Evolutionary conservation across 2,329 filamentous ascomycete genomes (phyloP).

Genomic region (Colletotrichum sp.): DNA sequence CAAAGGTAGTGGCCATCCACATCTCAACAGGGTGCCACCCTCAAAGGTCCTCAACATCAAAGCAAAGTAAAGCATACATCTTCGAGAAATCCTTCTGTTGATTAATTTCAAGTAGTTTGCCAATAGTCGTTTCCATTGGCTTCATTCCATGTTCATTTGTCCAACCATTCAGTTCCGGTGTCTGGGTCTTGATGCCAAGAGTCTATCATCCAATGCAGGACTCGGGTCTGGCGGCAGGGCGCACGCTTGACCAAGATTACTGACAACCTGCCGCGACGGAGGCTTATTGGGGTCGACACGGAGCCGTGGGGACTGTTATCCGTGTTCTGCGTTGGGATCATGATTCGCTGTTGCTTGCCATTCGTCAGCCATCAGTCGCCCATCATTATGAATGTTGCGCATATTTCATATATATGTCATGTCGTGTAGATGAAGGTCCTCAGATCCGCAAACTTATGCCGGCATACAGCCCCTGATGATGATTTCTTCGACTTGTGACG

Average conservation of each 20-base stretch:
- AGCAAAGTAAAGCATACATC: neutral
- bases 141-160: neutral
- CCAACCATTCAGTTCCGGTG: neutral
- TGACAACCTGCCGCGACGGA: neutral
- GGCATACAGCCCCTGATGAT: neutral
- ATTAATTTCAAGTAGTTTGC: neutral
- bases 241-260: neutral
- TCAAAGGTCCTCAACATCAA: neutral
- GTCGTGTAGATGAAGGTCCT: neutral
- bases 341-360: neutral
- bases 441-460: neutral
- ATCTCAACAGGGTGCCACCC: neutral
- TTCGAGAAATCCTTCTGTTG: neutral
- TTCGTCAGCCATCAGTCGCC: neutral
- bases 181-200: neutral
- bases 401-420: neutral
- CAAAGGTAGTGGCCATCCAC: neutral
- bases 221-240: neutral
- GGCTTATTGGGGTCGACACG: neutral
- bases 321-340: neutral
- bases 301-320: neutral
- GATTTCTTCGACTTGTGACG: neutral
- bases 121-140: neutral
- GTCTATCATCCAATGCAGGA: neutral
- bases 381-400: neutral